Evolutionary conservation across 2,329 filamentous ascomycete genomes (phyloP).

Genomic region (Plenodomus biglobosus): DNA sequence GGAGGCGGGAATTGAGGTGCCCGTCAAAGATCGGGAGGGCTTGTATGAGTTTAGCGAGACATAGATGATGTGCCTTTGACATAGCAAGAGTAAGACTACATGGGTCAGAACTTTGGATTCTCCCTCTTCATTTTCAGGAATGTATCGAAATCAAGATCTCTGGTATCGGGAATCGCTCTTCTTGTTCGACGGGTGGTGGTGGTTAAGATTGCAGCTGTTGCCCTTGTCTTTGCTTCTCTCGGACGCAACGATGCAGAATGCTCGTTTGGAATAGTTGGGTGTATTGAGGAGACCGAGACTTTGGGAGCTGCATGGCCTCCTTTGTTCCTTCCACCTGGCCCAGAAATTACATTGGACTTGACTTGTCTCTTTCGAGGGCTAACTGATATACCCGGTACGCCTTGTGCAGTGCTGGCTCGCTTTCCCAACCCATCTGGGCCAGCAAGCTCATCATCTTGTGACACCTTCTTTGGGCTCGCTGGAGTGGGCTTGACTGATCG

Average conservation of each 20-base stretch:
- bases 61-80: constrained; percentile 21
- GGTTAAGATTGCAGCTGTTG: neutral
- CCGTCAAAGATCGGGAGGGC: constrained; percentile 75
- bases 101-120: neutral
- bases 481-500: neutral
- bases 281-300: neutral
- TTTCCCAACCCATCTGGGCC: neutral
- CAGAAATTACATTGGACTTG: neutral
- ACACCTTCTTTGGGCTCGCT: neutral
- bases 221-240: neutral
- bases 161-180: neutral
- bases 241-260: neutral
- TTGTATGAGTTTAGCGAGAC: constrained; percentile 70
- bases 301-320: too few species aligned
- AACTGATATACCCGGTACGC: neutral
- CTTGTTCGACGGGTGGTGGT: neutral
- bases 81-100: neutral
- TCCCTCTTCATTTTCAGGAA: neutral
- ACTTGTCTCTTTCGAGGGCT: neutral
- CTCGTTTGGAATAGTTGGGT: neutral
- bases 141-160: constrained; percentile 1
- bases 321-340: neutral
- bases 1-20: constrained; percentile 81
- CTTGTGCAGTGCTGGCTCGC: neutral
- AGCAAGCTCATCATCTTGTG: neutral